These are phyloP conservation scores for Zygotorulaspora danielsina DNA, from an alignment of 805 yeast genomes.

Conservation along the genomic window DNA sequence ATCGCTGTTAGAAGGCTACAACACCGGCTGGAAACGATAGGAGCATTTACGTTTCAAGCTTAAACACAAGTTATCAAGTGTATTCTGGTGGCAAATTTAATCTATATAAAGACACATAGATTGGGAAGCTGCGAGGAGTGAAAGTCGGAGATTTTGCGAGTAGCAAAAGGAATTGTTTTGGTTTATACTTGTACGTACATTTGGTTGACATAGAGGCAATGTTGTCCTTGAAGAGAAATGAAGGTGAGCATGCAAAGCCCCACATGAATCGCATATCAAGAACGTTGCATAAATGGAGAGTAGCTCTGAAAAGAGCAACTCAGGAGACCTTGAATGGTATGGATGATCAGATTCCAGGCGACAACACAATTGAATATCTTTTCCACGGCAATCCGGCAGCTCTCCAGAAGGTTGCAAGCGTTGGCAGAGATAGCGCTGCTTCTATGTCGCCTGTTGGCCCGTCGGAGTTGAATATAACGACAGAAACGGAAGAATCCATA, in stretches of 20 bases:
- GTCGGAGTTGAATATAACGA: conserved; percentile 27
- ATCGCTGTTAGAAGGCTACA: background rate
- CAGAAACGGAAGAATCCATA: conserved; percentile 19
- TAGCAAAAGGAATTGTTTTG: no score
- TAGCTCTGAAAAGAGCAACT: conserved; percentile 19
- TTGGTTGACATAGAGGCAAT: no score
- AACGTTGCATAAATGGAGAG: conserved; percentile 25
- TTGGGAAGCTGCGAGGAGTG: no score
- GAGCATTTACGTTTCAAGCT: no score
- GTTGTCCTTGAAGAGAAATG: background rate
- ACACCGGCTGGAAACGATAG: no score
- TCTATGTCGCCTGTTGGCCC: conserved; percentile 13
- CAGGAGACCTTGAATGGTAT: conserved; percentile 23
- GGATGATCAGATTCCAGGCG: conserved; percentile 12
- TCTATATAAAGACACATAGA: no score
- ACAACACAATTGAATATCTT: conserved; percentile 23
- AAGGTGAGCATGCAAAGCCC: background rate
- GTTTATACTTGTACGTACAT: no score
- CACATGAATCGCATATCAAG: conserved; percentile 8
- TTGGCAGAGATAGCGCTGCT: conserved; percentile 18
- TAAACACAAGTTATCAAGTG: no score
- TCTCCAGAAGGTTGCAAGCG: conserved; percentile 3
- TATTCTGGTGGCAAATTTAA: no score
- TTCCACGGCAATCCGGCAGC: conserved; percentile 13
- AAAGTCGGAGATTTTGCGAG: no score